Base-by-base conservation (phyloP, 2,329 filamentous ascomycete genomes). In the Myriosclerotinia curreyana region DNA sequence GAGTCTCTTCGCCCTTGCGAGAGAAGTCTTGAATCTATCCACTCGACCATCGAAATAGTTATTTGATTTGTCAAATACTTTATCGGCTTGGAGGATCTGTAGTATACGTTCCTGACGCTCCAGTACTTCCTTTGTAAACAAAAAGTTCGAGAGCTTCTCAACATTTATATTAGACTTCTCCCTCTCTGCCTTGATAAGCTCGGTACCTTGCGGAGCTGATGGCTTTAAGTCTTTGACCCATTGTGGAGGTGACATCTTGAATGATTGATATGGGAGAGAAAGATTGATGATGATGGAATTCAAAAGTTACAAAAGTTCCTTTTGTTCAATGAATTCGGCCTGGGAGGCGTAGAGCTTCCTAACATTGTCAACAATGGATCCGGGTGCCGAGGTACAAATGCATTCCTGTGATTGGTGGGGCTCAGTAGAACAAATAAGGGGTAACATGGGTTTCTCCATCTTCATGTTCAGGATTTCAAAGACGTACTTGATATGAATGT, bases 1-100 rank as follows among this genome's bases (percentile, higher is more conserved):
- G 70, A 93, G 77, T 59, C 83, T 82, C 81, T 93, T 93, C 54
- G 82, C 88, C 65, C 89, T 81, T 7, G 85, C 88, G 63, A 94
- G 79, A 1, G 90, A 84, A 42, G 83, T 84, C 73, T 90, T 83
- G 71, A 92, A 86, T 56, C 86, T 82, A 67, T 90, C 87, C 34
- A 84, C 81, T 52, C 90, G 80, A 50, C 89, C 88, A 69, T 85
- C 82, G 74, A 90, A 90, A 77, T 91, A 91, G 74, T 92, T 91
- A 68, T 89, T 86, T 3, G 86, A 86, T 78, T 92, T 93, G 76
- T 92, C 87, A 69, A 93, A 92, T 64, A 91, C 82, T 60, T 84
- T 83, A 65, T 93, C 88, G 0, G 80, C 75, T 70, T 86, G 79
- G 6, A 93, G 81, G n/a, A 91, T 81, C 55, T 82, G 77, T 7